A percentile compares a stretch with the other conserved stretches of the same genome.
Conservation (phyloP, 805 yeast species). For the Kodamaea neixiangensis region DNA sequence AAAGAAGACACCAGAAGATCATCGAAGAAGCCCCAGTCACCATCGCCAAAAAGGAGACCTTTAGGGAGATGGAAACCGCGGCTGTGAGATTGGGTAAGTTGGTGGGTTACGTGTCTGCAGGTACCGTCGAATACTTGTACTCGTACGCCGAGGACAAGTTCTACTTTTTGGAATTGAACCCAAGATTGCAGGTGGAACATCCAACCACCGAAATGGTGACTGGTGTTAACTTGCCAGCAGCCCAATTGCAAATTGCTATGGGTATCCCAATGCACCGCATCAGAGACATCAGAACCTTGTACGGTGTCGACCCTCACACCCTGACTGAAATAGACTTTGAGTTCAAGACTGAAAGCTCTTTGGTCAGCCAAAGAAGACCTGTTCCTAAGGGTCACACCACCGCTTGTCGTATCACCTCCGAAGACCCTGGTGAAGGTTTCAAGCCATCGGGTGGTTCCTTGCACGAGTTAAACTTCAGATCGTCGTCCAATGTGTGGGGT, state of each 20-base stretch:
- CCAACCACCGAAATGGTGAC: constrained; percentile 99
- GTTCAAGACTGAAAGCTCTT: constrained; percentile 70
- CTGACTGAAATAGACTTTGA: constrained; percentile 88
- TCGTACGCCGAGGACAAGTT: constrained; percentile 93
- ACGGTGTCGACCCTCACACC: constrained; percentile 95
- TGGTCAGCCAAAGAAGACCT: constrained; percentile 85
- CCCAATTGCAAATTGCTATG: constrained; percentile 99
- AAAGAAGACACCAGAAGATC: constrained; percentile 98
- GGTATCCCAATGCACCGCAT: constrained; percentile 97
- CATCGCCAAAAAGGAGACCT: constrained; percentile 82
- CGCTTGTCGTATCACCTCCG: constrained; percentile 98
- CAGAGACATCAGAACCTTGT: constrained; percentile 85
- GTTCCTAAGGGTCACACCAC: constrained; percentile 98
- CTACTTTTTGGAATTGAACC: constrained; percentile 94
- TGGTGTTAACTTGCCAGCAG: constrained; percentile 97
- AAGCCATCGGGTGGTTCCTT: constrained; percentile 97
- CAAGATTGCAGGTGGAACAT: constrained; percentile 99
- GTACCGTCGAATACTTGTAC: constrained; percentile 97
- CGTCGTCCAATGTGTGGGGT: constrained; percentile 99
- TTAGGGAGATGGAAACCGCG: constrained; percentile 90
- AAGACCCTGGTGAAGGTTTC: constrained; percentile 99
- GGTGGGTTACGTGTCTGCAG: constrained; percentile 98
- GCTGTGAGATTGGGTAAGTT: constrained; percentile 96
- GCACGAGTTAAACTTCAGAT: constrained; percentile 94
- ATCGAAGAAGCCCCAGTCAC: constrained; percentile 99